phyloP scores from a whole-genome alignment of 2,329 filamentous ascomycete species.

The Zymoseptoria brevis region DNA sequence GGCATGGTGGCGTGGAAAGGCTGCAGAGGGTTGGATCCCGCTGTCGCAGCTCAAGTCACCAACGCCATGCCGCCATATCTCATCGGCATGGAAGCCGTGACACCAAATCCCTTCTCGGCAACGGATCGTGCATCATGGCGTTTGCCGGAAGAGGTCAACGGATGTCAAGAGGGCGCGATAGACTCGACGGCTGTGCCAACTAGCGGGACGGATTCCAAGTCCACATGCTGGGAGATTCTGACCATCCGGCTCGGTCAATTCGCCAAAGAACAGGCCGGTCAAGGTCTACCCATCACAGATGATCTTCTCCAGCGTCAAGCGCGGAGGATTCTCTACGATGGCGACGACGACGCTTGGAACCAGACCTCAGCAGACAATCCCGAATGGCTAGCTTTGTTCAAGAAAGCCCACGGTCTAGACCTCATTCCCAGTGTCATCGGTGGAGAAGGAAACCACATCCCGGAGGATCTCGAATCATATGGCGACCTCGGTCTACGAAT shows the following conservation, averaged over 20 bases:
- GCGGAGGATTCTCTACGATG: slow-evolving; percentile 41
- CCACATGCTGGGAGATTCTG: slow-evolving; percentile 44
- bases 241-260: slow-evolving; percentile 40
- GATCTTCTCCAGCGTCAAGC: slow-evolving; percentile 43
- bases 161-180: background rate
- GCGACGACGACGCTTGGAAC: slow-evolving; percentile 42
- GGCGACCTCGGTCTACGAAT: slow-evolving; percentile 30
- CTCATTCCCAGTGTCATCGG: slow-evolving; percentile 28
- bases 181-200: background rate
- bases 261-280: slow-evolving; percentile 33
- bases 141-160: background rate
- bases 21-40: slow-evolving; percentile 45
- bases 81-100: slow-evolving; percentile 41
- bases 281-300: slow-evolving; percentile 39
- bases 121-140: slow-evolving; percentile 24
- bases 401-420: slow-evolving; percentile 40
- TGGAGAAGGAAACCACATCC: slow-evolving; percentile 25
- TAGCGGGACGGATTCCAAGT: slow-evolving; percentile 7
- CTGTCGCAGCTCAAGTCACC: slow-evolving; percentile 41
- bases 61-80: slow-evolving; percentile 47
- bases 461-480: slow-evolving; percentile 30
- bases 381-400: slow-evolving; percentile 44
- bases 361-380: slow-evolving; percentile 34
- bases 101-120: slow-evolving; percentile 42
- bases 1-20: slow-evolving; percentile 50